A percentile compares a stretch with the other conserved stretches of the same genome.
Conservation (phyloP, 1,284 basidiomycete genomes). For the Rugosomyces carneus region DNA sequence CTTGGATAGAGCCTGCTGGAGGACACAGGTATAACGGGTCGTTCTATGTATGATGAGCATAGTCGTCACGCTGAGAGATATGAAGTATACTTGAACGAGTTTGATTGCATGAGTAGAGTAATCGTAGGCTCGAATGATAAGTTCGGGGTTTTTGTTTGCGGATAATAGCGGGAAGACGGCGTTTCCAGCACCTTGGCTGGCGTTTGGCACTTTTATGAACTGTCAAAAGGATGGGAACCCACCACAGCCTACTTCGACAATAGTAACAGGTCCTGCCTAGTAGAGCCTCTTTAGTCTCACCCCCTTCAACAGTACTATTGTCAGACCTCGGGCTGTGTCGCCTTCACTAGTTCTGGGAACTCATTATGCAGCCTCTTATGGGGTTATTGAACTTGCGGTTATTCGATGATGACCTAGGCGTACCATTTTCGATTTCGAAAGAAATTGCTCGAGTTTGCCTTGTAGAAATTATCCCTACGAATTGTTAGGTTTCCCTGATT, state of each 20-base stretch:
- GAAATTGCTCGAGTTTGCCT: constrained; percentile 77
- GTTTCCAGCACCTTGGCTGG: constrained; percentile 73
- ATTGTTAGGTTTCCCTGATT: not conserved
- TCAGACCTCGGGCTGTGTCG: constrained; percentile 61
- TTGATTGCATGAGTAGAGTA: constrained; percentile 88
- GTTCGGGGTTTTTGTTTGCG: constrained; percentile 76
- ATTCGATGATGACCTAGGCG: not conserved
- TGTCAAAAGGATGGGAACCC: constrained; percentile 10
- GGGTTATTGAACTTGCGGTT: not conserved
- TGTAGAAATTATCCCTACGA: constrained; percentile 86
- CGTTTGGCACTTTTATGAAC: not conserved
- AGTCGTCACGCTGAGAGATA: not conserved
- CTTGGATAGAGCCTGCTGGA: constrained; percentile 65
- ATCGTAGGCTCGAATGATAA: constrained; percentile 80
- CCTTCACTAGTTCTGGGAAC: constrained; percentile 79
- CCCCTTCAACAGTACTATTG: constrained; percentile 6
- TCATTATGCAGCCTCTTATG: constrained; percentile 76
- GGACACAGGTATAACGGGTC: constrained; percentile 70
- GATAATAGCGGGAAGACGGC: constrained; percentile 87
- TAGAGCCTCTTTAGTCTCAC: constrained; percentile 11
- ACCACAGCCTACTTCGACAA: constrained; percentile 88
- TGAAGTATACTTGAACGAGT: constrained; percentile 68
- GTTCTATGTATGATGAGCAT: constrained; percentile 24
- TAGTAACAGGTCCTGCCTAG: constrained; percentile 70
- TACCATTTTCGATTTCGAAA: constrained; percentile 90